Evolutionary conservation across 2,329 filamentous ascomycete species (phyloP).

Genomic region (Diplodia corticola): DNA sequence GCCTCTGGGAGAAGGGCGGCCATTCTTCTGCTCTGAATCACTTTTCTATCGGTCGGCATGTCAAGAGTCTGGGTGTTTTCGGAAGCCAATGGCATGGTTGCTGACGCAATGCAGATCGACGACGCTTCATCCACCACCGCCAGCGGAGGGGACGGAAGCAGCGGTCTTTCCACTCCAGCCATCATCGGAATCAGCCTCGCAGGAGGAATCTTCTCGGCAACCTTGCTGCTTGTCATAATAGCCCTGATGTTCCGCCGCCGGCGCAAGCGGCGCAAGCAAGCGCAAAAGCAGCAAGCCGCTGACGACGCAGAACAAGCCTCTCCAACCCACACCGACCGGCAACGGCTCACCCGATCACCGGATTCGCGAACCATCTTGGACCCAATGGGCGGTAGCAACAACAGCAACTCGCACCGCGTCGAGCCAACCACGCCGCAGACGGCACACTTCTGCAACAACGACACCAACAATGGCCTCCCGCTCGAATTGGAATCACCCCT

Average conservation of each 20-base stretch:
- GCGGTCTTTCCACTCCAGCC: neutral
- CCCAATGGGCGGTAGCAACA: neutral
- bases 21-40: neutral
- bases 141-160: neutral
- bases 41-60: neutral
- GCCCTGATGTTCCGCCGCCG: constrained; percentile 5
- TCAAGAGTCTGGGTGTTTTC: neutral
- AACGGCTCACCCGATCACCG: neutral
- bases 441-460: neutral
- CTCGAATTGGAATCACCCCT: constrained; percentile 1
- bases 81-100: neutral
- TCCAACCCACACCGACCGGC: neutral
- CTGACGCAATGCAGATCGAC: neutral
- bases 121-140: neutral
- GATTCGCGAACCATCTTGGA: neutral
- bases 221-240: neutral
- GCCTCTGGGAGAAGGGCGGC: neutral
- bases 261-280: neutral
- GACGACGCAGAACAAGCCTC: too few species aligned
- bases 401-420: neutral
- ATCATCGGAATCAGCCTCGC: constrained; percentile 13
- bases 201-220: neutral
- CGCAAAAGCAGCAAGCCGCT: neutral
- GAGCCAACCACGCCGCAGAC: neutral
- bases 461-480: neutral